A percentile compares a stretch with the other conserved stretches of the same genome.
These are phyloP conservation scores for Xanthoconium stramineum DNA, from an alignment of 768 basidiomycete species.

Conservation along the genomic window DNA sequence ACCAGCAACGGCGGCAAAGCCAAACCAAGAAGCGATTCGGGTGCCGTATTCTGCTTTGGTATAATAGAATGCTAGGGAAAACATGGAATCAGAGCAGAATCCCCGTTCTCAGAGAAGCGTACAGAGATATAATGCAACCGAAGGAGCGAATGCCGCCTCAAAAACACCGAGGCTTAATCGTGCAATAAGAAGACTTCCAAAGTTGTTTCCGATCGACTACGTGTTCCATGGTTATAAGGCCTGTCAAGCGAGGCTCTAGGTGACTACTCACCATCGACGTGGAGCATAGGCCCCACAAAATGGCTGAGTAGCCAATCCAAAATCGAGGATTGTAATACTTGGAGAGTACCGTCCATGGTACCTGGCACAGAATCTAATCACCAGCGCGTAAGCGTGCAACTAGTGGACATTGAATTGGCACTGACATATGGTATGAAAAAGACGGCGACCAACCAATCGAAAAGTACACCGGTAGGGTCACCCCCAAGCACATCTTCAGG, in stretches of 20 bases:
- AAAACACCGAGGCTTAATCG: slow-evolving; percentile 34
- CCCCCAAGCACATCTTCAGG: slow-evolving; percentile 62
- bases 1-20: slow-evolving; percentile 52
- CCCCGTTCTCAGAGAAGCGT: neutral
- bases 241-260: neutral
- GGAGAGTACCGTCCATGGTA: slow-evolving; percentile 64
- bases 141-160: slow-evolving; percentile 34
- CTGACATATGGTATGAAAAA: slow-evolving; percentile 80
- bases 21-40: slow-evolving; percentile 48
- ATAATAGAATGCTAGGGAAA: slow-evolving; percentile 42
- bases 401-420: neutral
- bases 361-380: slow-evolving; percentile 61
- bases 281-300: slow-evolving; percentile 73
- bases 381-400: neutral
- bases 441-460: slow-evolving; percentile 73
- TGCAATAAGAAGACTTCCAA: slow-evolving; percentile 27
- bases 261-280: slow-evolving; percentile 58
- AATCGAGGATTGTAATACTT: slow-evolving; percentile 66
- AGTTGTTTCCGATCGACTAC: slow-evolving; percentile 27
- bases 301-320: slow-evolving; percentile 66
- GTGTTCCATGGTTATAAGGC: neutral
- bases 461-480: slow-evolving; percentile 64
- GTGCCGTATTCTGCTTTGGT: slow-evolving; percentile 46
- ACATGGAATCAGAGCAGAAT: slow-evolving; percentile 14
- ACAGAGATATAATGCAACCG: slow-evolving; percentile 33